Conservation (phyloP, 2,329 filamentous ascomycete species). For the Kalmusia sp. region DNA sequence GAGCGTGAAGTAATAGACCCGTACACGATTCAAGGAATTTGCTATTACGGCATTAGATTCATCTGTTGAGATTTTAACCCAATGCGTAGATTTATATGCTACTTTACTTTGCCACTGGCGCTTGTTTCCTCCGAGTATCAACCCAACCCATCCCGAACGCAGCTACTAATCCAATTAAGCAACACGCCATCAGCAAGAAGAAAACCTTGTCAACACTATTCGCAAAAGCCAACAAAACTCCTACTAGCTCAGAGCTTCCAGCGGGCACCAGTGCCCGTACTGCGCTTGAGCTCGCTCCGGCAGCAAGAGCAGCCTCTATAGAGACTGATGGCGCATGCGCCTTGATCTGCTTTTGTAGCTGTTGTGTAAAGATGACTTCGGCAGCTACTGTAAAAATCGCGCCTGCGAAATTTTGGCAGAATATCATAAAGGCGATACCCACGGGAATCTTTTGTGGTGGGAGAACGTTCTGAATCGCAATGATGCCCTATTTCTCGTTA, state of each 20-base stretch:
- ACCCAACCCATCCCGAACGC: slow-evolving; percentile 11
- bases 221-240: slow-evolving; percentile 8
- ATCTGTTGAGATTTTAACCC: too few species aligned
- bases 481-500: slow-evolving; percentile 29
- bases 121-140: slow-evolving; percentile 2
- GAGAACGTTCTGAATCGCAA: slow-evolving; percentile 47
- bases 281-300: slow-evolving; percentile 6
- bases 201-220: slow-evolving; percentile 1
- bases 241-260: slow-evolving; percentile 5
- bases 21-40: too few species aligned
- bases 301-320: not conserved
- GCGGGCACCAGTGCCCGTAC: slow-evolving; percentile 7
- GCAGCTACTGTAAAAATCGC: slow-evolving; percentile 50
- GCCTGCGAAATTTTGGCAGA: slow-evolving; percentile 50
- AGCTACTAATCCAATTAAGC: not conserved
- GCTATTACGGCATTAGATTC: too few species aligned
- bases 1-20: too few species aligned
- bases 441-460: slow-evolving; percentile 39
- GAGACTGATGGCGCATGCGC: slow-evolving; percentile 12
- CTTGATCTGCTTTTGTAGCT: slow-evolving; percentile 5
- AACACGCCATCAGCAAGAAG: not conserved
- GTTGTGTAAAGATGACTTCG: slow-evolving; percentile 39
- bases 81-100: too few species aligned
- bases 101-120: too few species aligned
- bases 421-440: slow-evolving; percentile 39